Base-by-base conservation (phyloP, 1,139 yeast species). In the Yamadazyma jaroonii region DNA sequence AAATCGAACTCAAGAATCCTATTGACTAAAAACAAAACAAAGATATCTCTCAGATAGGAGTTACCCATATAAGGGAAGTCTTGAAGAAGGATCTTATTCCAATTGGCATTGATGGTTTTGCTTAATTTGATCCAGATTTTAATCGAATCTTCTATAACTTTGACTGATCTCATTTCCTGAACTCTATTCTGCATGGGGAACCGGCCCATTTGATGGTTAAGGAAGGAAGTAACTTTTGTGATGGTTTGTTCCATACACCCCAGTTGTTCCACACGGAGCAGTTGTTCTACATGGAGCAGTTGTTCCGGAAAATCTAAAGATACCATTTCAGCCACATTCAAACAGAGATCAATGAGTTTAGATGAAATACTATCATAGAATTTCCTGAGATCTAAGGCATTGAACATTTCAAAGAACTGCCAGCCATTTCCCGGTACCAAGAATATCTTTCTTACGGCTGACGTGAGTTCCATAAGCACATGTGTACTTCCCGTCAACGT, bases 11-110 rank as follows among this genome's bases (percentile, higher is more conserved):
- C 41, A 15, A 64, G 47, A n/a, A 66, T 50, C 29, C 57, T 58
- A 10, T 47, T 38, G 43, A 63, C 64, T 21, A 69, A 55, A 31
- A 47, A 58, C 34, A 67, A 44, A 2, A 53, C 47, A 45, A 62
- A 71, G 37, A 57, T 53, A 5, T 60, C 62, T 45, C 76, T 51
- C 68, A 65, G 70, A 17, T 53, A 51, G 0, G 56, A 42, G 42
- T 67, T 67, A 3, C 77, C 77, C 32, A 66, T 49, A 39, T 67
- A 72, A 1, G 73, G 71, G 41, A 54, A 69, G 23, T 58, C 60
- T 40, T 69, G 76, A 24, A 66, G 54, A 14, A 67, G 52, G 22
- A 70, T 44, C 31, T 53, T 54, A 36, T 64, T 66, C 75, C 76
- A 70, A 41, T 61, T 65, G 3, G 50, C 50, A 22, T 52, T 43